A percentile compares a stretch with the other conserved stretches of the same genome.
Evolutionary conservation across 2,329 filamentous ascomycete genomes (phyloP).

Genomic region (Arthrinium phaeospermum): DNA sequence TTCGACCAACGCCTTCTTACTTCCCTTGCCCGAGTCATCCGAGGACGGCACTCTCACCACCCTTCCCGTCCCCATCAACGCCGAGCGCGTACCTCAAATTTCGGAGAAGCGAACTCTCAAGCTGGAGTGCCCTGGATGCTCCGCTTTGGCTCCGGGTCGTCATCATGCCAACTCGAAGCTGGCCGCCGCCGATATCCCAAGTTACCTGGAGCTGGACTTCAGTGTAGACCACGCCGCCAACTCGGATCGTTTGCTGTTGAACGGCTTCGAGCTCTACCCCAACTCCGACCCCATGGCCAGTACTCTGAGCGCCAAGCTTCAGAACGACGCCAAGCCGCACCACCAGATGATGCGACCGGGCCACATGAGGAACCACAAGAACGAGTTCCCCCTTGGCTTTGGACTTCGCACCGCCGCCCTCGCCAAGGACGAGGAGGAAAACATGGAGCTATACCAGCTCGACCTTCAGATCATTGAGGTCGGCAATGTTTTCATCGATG

Average conservation of each 20-base stretch:
- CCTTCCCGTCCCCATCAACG: constrained; percentile 35
- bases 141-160: constrained; percentile 19
- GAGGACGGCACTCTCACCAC: constrained; percentile 34
- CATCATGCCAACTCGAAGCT: constrained; percentile 24
- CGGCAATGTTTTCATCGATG: constrained; percentile 59
- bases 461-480: constrained; percentile 66
- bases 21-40: constrained; percentile 36
- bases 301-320: constrained; percentile 52
- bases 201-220: constrained; percentile 60
- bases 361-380: constrained; percentile 35
- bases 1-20: constrained; percentile 39
- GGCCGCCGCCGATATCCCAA: constrained; percentile 40
- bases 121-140: constrained; percentile 39
- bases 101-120: constrained; percentile 34
- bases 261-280: constrained; percentile 66
- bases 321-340: constrained; percentile 39
- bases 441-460: constrained; percentile 58
- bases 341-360: constrained; percentile 25
- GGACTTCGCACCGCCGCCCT: constrained; percentile 49
- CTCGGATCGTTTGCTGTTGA: constrained; percentile 58
- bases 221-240: constrained; percentile 52
- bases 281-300: constrained; percentile 51
- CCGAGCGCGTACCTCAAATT: constrained; percentile 27
- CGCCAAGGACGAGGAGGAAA: constrained; percentile 56
- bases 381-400: constrained; percentile 51